Evolutionary conservation across 177 flowering plant species (phyloP), one percentile per base, ranked within the genome.

Genomic region (Vitis hybrid): DNA sequence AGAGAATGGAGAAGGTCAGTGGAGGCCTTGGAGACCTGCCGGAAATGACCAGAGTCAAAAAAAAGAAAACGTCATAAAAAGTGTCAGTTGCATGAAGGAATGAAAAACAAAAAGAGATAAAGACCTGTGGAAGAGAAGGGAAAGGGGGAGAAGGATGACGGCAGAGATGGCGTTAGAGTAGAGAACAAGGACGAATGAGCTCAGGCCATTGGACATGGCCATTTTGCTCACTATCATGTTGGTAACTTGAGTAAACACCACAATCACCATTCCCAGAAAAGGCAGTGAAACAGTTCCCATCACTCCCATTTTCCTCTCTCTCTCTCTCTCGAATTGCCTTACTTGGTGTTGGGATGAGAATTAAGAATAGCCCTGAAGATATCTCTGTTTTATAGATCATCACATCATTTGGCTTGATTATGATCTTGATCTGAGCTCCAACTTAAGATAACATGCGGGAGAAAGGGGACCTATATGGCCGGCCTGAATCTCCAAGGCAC

Each of bases 131-230:
- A 52, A 45, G 62, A 67, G 12, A 32, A 67, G 12, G 62, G 34
- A 39, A 45, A 11, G 11, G 21, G 54, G 62, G 54, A 67, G 6
- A 17, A 67, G 54, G 70, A 67, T 8, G 51, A 67, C 14, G 23
- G 62, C 4, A 15, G 62, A 59, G 17, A 67, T 23, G 54, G 51
- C 21, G 15, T 67, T 48, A 61, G 59, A 32, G 51, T 67, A 67
- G 14, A 67, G 11, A 32, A 56, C 51, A 12, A 56, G 6, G 61
- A 56, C 13, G 51, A 30, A 67, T 6, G 32, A 32, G 51, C 57
- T 56, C 49, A 56, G 32, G 30, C 70, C 70, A n/a, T 26, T n/a
- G 12, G 51, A 26, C 70, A 67, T 67, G 34, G 70, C 70, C n/a
- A 19, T 26, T 15, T 67, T 67, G 23, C 8, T n/a, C 6, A 67